phyloP scores from a whole-genome alignment of 768 basidiomycete species.

The Mycena rosella region DNA sequence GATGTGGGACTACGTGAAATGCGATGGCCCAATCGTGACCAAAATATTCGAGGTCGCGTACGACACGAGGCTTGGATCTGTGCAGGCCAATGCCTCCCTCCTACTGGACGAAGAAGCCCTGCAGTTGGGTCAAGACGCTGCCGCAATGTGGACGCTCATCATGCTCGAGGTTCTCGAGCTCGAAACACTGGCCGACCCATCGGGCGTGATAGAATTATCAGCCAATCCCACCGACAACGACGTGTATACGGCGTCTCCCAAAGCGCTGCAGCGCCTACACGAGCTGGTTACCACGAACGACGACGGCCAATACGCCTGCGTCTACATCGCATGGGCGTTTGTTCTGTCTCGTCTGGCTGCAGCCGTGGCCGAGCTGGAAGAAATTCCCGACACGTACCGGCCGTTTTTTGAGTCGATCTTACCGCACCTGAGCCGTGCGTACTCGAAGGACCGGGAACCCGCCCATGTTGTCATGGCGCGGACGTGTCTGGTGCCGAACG shows the following conservation, averaged over 20 bases:
- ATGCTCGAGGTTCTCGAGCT: conserved; percentile 85
- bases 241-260: conserved; percentile 73
- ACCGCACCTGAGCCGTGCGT: conserved; percentile 54
- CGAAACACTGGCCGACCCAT: conserved; percentile 72
- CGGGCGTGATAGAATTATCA: conserved; percentile 62
- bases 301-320: conserved; percentile 74
- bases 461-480: conserved; percentile 69
- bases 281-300: conserved; percentile 70
- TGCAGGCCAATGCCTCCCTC: conserved; percentile 72
- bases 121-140: conserved; percentile 74
- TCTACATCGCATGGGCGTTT: conserved; percentile 88
- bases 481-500: conserved; percentile 68
- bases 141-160: conserved; percentile 83
- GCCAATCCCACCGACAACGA: conserved; percentile 60
- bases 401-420: conserved; percentile 68
- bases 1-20: conserved; percentile 82
- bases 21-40: conserved; percentile 73
- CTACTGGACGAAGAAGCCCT: conserved; percentile 82
- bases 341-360: conserved; percentile 75
- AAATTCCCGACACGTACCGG: conserved; percentile 67
- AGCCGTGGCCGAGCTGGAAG: conserved; percentile 59
- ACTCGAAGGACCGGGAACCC: conserved; percentile 71
- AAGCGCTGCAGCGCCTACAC: conserved; percentile 75
- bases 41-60: conserved; percentile 76
- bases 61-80: conserved; percentile 71